phyloP scores from a whole-genome alignment of 768 basidiomycete genomes.

The Trametes gibbosa region DNA sequence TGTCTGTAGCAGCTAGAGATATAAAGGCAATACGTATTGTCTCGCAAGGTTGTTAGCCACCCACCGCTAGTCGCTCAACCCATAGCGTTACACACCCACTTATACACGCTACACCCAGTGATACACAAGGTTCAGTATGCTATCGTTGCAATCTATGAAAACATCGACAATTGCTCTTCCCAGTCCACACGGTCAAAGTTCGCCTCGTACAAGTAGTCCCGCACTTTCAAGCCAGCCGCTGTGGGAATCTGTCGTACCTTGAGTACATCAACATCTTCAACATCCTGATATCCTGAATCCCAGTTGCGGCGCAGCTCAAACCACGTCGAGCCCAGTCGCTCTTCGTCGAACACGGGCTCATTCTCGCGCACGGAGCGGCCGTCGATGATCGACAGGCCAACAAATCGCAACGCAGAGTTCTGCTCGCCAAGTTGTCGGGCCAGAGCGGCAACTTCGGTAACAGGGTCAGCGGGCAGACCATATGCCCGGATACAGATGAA shows the following conservation, averaged over 20 bases:
- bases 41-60: too few relatives aligned
- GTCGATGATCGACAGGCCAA: conserved; percentile 7
- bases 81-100: too few relatives aligned
- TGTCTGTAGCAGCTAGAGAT: too few relatives aligned
- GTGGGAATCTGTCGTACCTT: neutral
- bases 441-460: neutral
- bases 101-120: too few relatives aligned
- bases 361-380: conserved; percentile 4
- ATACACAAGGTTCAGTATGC: too few relatives aligned
- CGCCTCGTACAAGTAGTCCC: conserved; percentile 11
- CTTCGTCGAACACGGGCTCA: conserved; percentile 9
- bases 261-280: too few relatives aligned
- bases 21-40: too few relatives aligned
- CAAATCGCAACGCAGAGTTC: neutral
- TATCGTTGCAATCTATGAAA: neutral
- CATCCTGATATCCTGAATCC: neutral
- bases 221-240: neutral
- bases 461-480: neutral
- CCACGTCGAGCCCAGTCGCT: conserved; percentile 2
- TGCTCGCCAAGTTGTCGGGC: neutral
- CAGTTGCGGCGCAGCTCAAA: neutral
- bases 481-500: conserved; percentile 12
- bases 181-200: neutral
- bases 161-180: neutral
- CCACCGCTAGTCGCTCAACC: too few relatives aligned